Base-by-base conservation (phyloP, 2,329 filamentous ascomycete species). In the Colletotrichum filicis region DNA sequence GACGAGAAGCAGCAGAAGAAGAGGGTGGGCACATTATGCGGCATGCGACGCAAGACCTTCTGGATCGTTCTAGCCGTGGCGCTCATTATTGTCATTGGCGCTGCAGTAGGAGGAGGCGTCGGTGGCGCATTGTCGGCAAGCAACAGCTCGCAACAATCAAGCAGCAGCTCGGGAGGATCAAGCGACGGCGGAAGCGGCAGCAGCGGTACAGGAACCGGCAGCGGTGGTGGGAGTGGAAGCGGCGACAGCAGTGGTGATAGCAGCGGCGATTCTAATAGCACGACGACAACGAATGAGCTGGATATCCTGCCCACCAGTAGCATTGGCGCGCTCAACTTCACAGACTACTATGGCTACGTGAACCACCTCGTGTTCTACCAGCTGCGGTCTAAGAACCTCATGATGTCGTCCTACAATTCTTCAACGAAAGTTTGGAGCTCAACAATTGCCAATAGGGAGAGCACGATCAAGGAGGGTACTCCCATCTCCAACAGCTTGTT, bases 401-500 rank as follows among this genome's bases (percentile, higher is more conserved):
- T 66, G 53, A 67, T 66, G 55, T 67, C 70, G 12, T 66, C 46
- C 16, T 74, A 66, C 65, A 74, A 74, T 16, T 61, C 70, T 12
- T 74, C 70, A n/a, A 65, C 49, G 14, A 65, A 66, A 1, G 30
- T 32, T 7, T 74, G 73, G 70, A 62, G 66, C 4, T 55, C 70
- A 4, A 26, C 52, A 35, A 32, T 71, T 3, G 66, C 57, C 4
- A 74, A 70, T 14, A 49, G 37, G 19, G 62, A 63, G 12, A 71
- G 46, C 53, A 32, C 55, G 5, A 35, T 74, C 19, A 74, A 74
- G 32, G 60, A 63, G 35, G 71, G 66, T 52, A 74, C 70, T 5
- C 71, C 73, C 19, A 74, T 74, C 12, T 70, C 70, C n/a, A 70
- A 68, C 32, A 74, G 71, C 52, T 2, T 74, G 12, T 74, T 74